Conservation (phyloP, 768 basidiomycete genomes). For the Dacryopinax primogenitus region DNA sequence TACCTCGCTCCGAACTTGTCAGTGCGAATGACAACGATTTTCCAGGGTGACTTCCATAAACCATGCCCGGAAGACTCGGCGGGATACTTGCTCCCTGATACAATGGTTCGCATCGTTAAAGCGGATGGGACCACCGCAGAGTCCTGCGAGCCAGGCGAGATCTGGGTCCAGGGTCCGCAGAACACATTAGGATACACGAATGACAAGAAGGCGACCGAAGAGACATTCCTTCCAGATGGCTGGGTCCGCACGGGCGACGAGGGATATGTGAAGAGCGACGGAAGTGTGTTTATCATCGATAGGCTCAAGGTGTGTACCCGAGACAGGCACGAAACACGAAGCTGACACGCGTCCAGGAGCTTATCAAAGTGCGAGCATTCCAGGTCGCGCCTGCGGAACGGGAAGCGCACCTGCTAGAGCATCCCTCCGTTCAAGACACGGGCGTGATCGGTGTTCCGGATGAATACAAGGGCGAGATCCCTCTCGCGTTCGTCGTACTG, state of each 20-base stretch:
- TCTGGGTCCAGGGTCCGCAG: constrained; percentile 45
- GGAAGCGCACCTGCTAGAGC: constrained; percentile 48
- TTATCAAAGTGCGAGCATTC: constrained; percentile 61
- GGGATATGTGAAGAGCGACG: neutral
- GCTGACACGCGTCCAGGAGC: constrained; percentile 38
- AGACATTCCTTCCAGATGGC: neutral
- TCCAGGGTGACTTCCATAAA: neutral
- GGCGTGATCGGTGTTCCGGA: constrained; percentile 60
- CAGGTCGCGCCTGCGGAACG: constrained; percentile 76
- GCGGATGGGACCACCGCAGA: constrained; percentile 43
- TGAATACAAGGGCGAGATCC: constrained; percentile 57
- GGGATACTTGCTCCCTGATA: constrained; percentile 48
- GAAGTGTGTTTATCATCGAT: neutral
- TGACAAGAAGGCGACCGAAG: neutral
- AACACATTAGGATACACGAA: constrained; percentile 30
- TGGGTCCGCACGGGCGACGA: neutral
- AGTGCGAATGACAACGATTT: neutral
- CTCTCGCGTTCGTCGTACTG: constrained; percentile 69
- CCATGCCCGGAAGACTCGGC: constrained; percentile 19
- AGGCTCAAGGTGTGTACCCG: neutral
- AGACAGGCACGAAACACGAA: neutral
- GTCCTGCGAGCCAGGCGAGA: constrained; percentile 48
- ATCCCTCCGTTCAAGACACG: constrained; percentile 53
- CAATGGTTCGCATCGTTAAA: constrained; percentile 42
- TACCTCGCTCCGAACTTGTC: neutral